phyloP scores from a whole-genome alignment of 2,329 filamentous ascomycete genomes.

The Trichocomaceae sp. region DNA sequence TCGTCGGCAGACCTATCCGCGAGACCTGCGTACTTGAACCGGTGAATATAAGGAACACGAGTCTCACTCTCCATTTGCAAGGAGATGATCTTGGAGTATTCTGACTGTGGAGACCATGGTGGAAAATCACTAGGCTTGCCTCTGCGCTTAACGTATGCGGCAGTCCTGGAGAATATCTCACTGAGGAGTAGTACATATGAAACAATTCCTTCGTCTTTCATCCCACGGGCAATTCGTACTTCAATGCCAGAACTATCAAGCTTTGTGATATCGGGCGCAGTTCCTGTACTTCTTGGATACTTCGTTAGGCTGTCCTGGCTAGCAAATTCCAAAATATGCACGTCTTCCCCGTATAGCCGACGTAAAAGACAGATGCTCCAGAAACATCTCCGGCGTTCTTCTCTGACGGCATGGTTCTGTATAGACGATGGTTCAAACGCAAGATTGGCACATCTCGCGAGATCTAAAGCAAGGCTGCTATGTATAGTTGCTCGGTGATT shows the following conservation, averaged over 20 bases:
- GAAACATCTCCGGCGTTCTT: constrained; percentile 35
- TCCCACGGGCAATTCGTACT: constrained; percentile 22
- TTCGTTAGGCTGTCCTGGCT: constrained; percentile 30
- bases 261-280: constrained; percentile 21
- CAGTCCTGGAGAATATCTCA: constrained; percentile 45
- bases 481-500: constrained; percentile 29
- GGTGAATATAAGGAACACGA: constrained; percentile 45
- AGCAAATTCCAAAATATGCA: constrained; percentile 32
- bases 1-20: constrained; percentile 37
- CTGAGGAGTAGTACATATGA: constrained; percentile 43
- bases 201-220: constrained; percentile 38
- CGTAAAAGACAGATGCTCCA: constrained; percentile 41
- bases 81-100: constrained; percentile 47
- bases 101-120: constrained; percentile 47
- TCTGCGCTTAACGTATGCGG: constrained; percentile 42
- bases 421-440: constrained; percentile 28
- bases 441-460: constrained; percentile 42
- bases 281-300: constrained; percentile 34
- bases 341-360: constrained; percentile 39
- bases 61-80: constrained; percentile 49
- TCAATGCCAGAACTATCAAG: constrained; percentile 18
- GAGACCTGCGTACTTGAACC: constrained; percentile 46
- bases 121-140: constrained; percentile 40
- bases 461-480: constrained; percentile 41
- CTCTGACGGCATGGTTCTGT: constrained; percentile 19